Evolutionary conservation across 352 stramenopile genomes (phyloP), one percentile per base, ranked within the genome.

Genomic region (Pythium grandisporangium): DNA sequence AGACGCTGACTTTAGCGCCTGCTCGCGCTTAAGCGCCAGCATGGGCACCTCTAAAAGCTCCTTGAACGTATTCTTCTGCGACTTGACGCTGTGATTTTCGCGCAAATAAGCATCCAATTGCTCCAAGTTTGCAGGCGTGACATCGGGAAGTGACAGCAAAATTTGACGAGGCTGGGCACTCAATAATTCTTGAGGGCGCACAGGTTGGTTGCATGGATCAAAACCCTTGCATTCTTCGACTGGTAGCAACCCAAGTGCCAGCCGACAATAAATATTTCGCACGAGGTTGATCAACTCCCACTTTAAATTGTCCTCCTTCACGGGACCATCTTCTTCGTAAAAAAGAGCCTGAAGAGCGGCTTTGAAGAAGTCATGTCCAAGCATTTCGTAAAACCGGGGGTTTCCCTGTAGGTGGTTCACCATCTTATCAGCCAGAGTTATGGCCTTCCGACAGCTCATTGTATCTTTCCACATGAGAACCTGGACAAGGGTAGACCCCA

Each of bases 231-330:
- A 85, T 55, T 90, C 76, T 30, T 90, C 72, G 6, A 90, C 76
- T 6, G 76, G 76, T 2, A 51, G 44, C 3, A 90, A 53, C 0
- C 76, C 76, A 2, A 90, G 54, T 4, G 68, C 72, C 2, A 85
- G 45, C 10, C 76, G 63, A 38, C 71, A 90, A 58, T 87, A 90
- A 42, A 86, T 81, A 58, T 90, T 90, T 25, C 76, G 73, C 8
- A 67, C 59, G n/a, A 90, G 55, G 44, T 90, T 90, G 47, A 90
- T 84, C 12, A 90, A 63, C 47, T 90, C 76, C 76, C 76, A 90
- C 41, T 86, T 90, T 12, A 90, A 59, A 8, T 66, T 66, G 39
- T 90, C 76, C 53, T 90, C 76, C 52, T 87, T 85, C 26, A 83
- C 73, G 40, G 82, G 64, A 20, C 70, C 73, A 5, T 62, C 51